Conservation (phyloP, 352 stramenopile species). For the Pythium pyrilobum region DNA sequence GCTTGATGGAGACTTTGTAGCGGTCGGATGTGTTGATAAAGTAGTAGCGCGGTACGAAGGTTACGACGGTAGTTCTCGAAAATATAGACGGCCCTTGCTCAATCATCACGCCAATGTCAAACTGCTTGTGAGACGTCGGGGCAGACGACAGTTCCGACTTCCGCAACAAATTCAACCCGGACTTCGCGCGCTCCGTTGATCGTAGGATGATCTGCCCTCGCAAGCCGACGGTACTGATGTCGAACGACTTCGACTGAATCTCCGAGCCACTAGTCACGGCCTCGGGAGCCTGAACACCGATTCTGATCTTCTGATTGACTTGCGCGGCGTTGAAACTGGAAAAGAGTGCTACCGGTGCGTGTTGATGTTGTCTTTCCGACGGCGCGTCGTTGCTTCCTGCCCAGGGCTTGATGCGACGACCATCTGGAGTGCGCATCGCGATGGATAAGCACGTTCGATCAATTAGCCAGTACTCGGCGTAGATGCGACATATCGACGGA, state of each 20-base stretch:
- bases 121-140: slow-evolving; percentile 52
- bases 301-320: slow-evolving; percentile 55
- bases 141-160: slow-evolving; percentile 24
- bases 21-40: slow-evolving; percentile 68
- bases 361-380: slow-evolving; percentile 13
- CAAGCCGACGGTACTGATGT: slow-evolving; percentile 73
- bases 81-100: slow-evolving; percentile 77
- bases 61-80: slow-evolving; percentile 70
- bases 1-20: slow-evolving; percentile 63
- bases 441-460: slow-evolving; percentile 72
- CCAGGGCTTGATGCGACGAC: slow-evolving; percentile 41
- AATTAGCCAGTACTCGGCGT: slow-evolving; percentile 83
- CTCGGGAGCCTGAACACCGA: slow-evolving; percentile 38
- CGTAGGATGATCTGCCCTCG: slow-evolving; percentile 68
- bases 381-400: slow-evolving; percentile 5
- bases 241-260: slow-evolving; percentile 68
- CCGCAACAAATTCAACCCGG: slow-evolving; percentile 34
- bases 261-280: slow-evolving; percentile 29
- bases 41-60: slow-evolving; percentile 76
- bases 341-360: slow-evolving; percentile 67
- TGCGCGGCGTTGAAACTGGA: slow-evolving; percentile 59
- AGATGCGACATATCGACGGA: slow-evolving; percentile 64
- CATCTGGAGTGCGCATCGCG: slow-evolving; percentile 57
- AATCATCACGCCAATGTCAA: slow-evolving; percentile 83
- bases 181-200: slow-evolving; percentile 32